Percentiles rank a stretch among this genome's conserved stretches.
Evolutionary conservation across 148 eudicot genomes (phyloP).

Genomic region (Camellia japonica): DNA sequence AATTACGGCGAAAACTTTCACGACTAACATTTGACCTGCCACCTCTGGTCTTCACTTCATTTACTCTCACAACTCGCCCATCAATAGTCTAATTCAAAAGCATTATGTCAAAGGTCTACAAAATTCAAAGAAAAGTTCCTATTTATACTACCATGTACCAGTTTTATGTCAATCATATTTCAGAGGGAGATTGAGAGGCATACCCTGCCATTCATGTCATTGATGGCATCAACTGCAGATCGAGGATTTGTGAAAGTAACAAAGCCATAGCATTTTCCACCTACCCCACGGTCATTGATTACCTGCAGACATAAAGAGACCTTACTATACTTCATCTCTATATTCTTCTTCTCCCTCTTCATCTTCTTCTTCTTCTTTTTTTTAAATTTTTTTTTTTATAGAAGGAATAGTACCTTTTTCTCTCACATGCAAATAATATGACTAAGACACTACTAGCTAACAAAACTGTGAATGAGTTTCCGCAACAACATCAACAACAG

Average conservation of each 20-base stretch:
- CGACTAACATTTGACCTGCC: constrained; percentile 52
- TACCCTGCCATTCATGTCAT: constrained; percentile 67
- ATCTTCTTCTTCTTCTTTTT: no score
- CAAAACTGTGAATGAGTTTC: no score
- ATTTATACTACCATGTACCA: not conserved
- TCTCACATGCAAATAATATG: no score
- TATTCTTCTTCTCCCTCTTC: no score
- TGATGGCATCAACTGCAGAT: constrained; percentile 71
- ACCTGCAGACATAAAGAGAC: constrained; percentile 37
- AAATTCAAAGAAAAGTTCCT: not conserved
- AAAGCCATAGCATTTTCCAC: constrained; percentile 89
- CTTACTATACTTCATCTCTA: not conserved
- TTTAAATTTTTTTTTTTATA: no score
- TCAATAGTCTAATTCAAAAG: constrained; percentile 53
- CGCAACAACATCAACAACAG: no score
- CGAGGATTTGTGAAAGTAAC: constrained; percentile 82
- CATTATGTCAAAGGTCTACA: constrained; percentile 10
- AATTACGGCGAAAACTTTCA: constrained; percentile 45
- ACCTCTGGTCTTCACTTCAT: constrained; percentile 66
- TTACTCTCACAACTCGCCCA: constrained; percentile 79
- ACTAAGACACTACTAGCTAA: no score
- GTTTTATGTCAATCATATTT: not conserved
- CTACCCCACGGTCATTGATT: constrained; percentile 61
- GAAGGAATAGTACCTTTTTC: no score
- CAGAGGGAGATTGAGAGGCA: not conserved